phyloP scores from a whole-genome alignment of 192 early-diverging fungal genomes.

The Backusella luteola region DNA sequence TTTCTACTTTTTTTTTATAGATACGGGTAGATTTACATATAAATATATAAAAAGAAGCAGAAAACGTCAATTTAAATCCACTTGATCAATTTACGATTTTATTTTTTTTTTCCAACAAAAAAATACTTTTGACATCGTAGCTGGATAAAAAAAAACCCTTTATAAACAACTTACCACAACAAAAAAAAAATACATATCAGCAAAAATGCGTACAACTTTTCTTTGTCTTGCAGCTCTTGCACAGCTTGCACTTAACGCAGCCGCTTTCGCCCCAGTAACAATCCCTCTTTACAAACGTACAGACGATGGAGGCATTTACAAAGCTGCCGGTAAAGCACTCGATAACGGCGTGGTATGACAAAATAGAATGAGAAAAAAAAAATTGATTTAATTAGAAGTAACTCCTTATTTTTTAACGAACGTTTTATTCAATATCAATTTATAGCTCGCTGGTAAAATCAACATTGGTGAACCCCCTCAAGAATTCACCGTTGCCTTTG shows the following conservation, averaged over 20 bases:
- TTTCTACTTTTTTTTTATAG: slow-evolving; percentile 8
- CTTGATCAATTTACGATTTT: not conserved
- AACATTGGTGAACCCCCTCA: slow-evolving; percentile 85
- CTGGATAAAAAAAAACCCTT: not conserved
- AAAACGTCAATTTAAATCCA: not conserved
- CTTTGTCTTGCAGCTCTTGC: slow-evolving; percentile 34
- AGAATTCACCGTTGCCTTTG: slow-evolving; percentile 89
- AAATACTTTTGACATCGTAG: not conserved
- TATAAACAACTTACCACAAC: not conserved
- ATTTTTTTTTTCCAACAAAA: not conserved
- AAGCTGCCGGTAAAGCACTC: slow-evolving; percentile 33
- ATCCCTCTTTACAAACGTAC: slow-evolving; percentile 16
- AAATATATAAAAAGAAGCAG: slow-evolving; percentile 27
- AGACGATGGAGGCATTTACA: slow-evolving; percentile 14
- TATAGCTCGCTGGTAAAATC: slow-evolving; percentile 84
- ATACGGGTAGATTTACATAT: not conserved
- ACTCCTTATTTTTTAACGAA: slow-evolving; percentile 8
- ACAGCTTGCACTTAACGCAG: slow-evolving; percentile 27
- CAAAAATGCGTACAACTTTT: slow-evolving; percentile 29
- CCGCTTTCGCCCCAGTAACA: slow-evolving; percentile 6
- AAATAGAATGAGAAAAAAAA: slow-evolving; percentile 1
- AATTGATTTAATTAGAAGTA: not conserved
- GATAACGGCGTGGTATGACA: slow-evolving; percentile 28
- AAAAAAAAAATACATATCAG: not conserved
- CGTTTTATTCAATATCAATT: not conserved